Evolutionary conservation across 768 basidiomycete species (phyloP), one percentile per base, ranked within the genome.

Genomic region (Fibroporia radiculosa): DNA sequence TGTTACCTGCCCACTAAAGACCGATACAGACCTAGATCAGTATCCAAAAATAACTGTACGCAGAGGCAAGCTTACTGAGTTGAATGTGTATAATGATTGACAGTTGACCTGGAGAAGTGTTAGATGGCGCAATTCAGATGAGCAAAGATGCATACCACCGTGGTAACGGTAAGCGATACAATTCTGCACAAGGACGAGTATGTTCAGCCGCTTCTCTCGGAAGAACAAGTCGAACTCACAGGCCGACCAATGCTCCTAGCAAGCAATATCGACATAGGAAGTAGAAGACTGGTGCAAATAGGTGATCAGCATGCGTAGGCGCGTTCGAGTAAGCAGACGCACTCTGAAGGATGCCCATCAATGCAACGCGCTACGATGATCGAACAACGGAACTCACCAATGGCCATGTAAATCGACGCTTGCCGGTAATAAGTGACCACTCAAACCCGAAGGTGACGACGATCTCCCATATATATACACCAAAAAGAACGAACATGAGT

Each of bases 211-310:
- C n/a, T n/a, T n/a, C n/a, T n/a, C 24, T 36, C 27, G 32, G 23
- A 29, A n/a, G 19, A 24, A 22, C 32, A 8, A 20, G 42, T 23
- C 6, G 20, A 4, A 62, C 77, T 63, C 56, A 81, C 82, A 85
- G 50, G 45, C 82, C 81, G 50, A 79, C 59, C 54, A 84, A 69
- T 3, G 82, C 72, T 45, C 76, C 66, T n/a, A 85, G 55, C 69
- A 84, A 77, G 60, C 78, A 81, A 58, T 85, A 85, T 48, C 83
- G 77, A 57, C 77, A 80, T 20, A 82, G 63, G 58, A 86, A 83
- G 57, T 82, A 81, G 48, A 82, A 78, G 20, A 75, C 82, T 71
- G 42, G n/a, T 25, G 3, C 29, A n/a, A n/a, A n/a, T n/a, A n/a
- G n/a, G n/a, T n/a, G 16, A 19, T 38, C 36, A 38, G 18, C 20